Base-by-base conservation (phyloP, 805 yeast species). In the Kluyveromyces lactis region DNA sequence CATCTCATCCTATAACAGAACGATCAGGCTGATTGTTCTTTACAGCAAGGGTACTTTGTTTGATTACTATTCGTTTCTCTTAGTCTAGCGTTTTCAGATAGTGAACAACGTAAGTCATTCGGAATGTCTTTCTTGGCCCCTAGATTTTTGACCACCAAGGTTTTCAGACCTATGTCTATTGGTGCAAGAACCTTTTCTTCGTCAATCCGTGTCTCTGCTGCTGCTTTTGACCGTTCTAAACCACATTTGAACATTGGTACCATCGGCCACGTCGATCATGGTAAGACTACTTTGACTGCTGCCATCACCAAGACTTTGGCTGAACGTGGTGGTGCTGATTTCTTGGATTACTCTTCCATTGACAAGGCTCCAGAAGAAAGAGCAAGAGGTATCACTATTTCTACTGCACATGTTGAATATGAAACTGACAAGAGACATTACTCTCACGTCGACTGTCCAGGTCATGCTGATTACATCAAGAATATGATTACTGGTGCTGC, bases 401-500 rank as follows among this genome's bases (percentile, higher is more conserved):
- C 97, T 42, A 82, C 96, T 51, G 97, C 97, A 41, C 97, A 90
- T 65, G 97, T 89, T 58, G 97, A 90, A 70, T 90, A 89, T 69
- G 94, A 86, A 68, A 90, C 97, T 47, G 86, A 71, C 23, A 85
- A 82, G 64, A 83, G 97, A 70, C 97, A 90, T 68, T 89, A 89
- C 62, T 90, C 97, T 55, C 97, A 89, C 66, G 95, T 89, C 53
- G 97, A 89, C 75, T 86, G 95, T 65, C 97, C 97, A 42, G 97
- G 97, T 60, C 97, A 90, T 77, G 94, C 95, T 50, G 97, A 90
- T 75, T 90, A 89, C 71, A 90, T 90, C 70, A 90, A 90, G 75
- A 90, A 90, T 70, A 90, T 90, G 97, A 90, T 90, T 67, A 86
- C 96, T 52, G 97, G 97, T 81, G 97, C 97, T 58, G 96, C 97